These are phyloP conservation scores for Pseudonitzschia multiseries DNA, from an alignment of 108 stramenopile species.

Conservation along the genomic window DNA sequence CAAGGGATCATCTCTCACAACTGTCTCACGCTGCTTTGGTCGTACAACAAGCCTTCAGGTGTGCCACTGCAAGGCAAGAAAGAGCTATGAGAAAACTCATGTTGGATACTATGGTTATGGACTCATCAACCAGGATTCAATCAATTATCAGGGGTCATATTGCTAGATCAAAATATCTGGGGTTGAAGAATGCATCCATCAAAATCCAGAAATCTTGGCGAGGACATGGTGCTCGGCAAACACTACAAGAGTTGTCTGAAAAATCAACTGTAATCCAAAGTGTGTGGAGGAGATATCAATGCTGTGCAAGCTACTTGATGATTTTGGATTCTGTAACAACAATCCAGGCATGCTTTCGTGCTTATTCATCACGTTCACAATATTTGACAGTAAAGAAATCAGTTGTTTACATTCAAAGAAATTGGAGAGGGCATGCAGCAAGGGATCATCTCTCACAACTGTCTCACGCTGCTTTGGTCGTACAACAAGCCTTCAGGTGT, in stretches of 20 bases:
- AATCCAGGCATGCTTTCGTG: slow-evolving; percentile 4
- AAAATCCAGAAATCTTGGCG: slow-evolving; percentile 14
- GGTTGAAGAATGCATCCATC: slow-evolving; percentile 8
- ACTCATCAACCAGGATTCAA: slow-evolving; percentile 16
- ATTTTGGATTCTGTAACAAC: not conserved
- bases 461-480: too few relatives aligned
- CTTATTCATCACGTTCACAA: not conserved
- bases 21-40: too few relatives aligned
- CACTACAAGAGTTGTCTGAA: not conserved
- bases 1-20: slow-evolving; percentile 1
- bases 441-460: slow-evolving; percentile 1
- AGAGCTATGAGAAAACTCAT: not conserved
- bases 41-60: slow-evolving; percentile 8
- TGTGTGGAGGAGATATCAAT: slow-evolving; percentile 1
- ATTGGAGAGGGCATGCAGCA: slow-evolving; percentile 14
- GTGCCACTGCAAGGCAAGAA: slow-evolving; percentile 11
- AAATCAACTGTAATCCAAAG: not conserved
- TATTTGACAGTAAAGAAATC: not conserved
- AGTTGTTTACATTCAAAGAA: slow-evolving; percentile 1
- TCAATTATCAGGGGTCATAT: slow-evolving; percentile 8
- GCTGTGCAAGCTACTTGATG: not conserved
- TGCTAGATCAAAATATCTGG: not conserved
- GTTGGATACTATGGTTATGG: not conserved
- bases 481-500: slow-evolving; percentile 11
- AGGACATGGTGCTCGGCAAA: not conserved